These are phyloP conservation scores for Monosporozyma unispora DNA, from an alignment of 805 yeast species.

Conservation along the genomic window DNA sequence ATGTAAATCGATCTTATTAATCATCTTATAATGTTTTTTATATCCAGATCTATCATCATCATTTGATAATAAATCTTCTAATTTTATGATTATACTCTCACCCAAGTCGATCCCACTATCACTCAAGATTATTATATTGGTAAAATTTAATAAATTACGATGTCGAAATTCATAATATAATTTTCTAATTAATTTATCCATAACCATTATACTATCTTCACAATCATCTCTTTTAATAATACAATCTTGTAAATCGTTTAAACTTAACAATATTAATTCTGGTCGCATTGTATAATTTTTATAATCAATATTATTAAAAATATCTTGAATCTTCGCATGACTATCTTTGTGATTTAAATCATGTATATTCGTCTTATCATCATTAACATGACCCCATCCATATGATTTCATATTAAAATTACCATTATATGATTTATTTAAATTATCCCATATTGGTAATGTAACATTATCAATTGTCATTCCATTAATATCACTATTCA, in stretches of 20 bases:
- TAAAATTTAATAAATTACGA: constrained; percentile 54
- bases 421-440: not conserved
- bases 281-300: constrained; percentile 47
- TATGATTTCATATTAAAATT: not conserved
- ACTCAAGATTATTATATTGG: constrained; percentile 70
- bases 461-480: not conserved
- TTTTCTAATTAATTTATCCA: constrained; percentile 54
- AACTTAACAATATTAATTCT: constrained; percentile 65
- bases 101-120: constrained; percentile 70
- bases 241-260: constrained; percentile 70
- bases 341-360: not conserved
- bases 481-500: not conserved
- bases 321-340: constrained; percentile 45
- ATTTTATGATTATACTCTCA: not conserved
- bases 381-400: constrained; percentile 1
- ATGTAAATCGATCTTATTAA: constrained; percentile 30
- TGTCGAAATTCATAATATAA: constrained; percentile 39
- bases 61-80: not conserved
- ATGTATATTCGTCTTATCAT: not conserved
- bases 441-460: constrained; percentile 2
- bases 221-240: constrained; percentile 42
- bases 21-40: not conserved
- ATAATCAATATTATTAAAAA: constrained; percentile 59
- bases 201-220: constrained; percentile 42
- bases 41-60: not conserved